Evolutionary conservation across 2,329 filamentous ascomycete genomes (phyloP).

Genomic region (Aspergillus neoniger): DNA sequence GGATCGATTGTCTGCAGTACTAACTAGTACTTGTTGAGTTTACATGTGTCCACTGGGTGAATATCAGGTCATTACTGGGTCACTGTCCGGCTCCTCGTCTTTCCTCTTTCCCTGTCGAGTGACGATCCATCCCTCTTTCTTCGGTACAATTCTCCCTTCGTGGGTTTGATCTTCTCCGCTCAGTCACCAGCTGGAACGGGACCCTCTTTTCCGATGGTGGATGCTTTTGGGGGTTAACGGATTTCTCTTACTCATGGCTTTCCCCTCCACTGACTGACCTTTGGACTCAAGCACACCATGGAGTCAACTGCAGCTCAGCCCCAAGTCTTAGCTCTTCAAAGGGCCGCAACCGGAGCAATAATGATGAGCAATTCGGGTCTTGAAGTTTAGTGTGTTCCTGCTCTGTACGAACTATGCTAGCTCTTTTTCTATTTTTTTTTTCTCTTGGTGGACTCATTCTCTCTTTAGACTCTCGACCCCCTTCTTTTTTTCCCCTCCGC

Average conservation of each 20-base stretch:
- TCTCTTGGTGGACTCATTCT: background rate
- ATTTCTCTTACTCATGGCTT: constrained; percentile 5
- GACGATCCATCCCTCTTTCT: constrained; percentile 8
- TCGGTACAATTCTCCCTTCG: background rate
- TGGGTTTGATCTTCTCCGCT: background rate
- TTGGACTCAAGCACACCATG: constrained; percentile 5
- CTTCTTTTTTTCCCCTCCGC: background rate
- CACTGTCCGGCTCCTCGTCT: background rate
- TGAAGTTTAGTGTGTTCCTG: constrained; percentile 5
- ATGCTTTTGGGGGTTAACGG: constrained; percentile 1
- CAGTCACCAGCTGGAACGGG: background rate
- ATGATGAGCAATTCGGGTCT: constrained; percentile 7
- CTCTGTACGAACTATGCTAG: background rate
- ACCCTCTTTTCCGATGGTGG: background rate
- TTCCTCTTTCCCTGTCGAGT: constrained; percentile 8
- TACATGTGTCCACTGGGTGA: background rate
- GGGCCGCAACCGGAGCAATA: constrained; percentile 18
- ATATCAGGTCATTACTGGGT: background rate
- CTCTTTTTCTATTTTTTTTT: background rate
- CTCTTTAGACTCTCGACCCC: background rate
- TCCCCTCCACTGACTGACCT: background rate
- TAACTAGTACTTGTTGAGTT: background rate
- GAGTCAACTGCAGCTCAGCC: background rate
- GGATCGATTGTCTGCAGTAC: background rate
- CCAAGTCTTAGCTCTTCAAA: background rate